phyloP scores from a whole-genome alignment of 2,329 filamentous ascomycete genomes.

The Penicillium italicum region DNA sequence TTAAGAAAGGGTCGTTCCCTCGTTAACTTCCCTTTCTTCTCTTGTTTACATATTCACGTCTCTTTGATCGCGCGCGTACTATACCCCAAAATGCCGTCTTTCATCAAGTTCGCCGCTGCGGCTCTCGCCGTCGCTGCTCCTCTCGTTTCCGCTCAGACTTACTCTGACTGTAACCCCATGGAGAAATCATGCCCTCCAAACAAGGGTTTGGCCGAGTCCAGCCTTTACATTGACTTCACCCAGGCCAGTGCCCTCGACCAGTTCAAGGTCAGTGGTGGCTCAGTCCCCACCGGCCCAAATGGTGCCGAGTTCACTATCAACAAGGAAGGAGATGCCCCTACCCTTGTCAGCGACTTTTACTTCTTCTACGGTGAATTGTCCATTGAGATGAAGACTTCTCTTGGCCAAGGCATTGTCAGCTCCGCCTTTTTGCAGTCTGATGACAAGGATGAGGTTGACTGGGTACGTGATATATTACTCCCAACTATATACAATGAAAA shows the following conservation, averaged over 20 bases:
- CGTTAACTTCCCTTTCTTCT: background rate
- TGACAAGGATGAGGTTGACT: conserved; percentile 90
- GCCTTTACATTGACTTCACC: conserved; percentile 39
- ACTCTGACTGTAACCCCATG: conserved; percentile 69
- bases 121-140: conserved; percentile 33
- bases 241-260: conserved; percentile 52
- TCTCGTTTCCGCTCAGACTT: conserved; percentile 62
- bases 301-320: conserved; percentile 79
- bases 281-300: conserved; percentile 61
- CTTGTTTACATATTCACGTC: background rate
- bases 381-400: conserved; percentile 77
- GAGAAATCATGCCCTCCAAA: conserved; percentile 60
- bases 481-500: background rate
- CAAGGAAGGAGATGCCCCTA: conserved; percentile 75
- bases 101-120: conserved; percentile 30
- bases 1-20: background rate
- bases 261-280: conserved; percentile 66
- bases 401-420: conserved; percentile 86
- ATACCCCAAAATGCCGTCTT: conserved; percentile 27
- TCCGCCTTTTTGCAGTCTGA: conserved; percentile 92
- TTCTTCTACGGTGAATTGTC: conserved; percentile 97
- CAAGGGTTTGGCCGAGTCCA: conserved; percentile 58
- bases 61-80: background rate
- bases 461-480: conserved; percentile 68
- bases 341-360: conserved; percentile 85